A percentile compares a stretch with the other conserved stretches of the same genome.
phyloP scores from a whole-genome alignment of 352 stramenopile genomes.

The Aphanomyces stellatus region DNA sequence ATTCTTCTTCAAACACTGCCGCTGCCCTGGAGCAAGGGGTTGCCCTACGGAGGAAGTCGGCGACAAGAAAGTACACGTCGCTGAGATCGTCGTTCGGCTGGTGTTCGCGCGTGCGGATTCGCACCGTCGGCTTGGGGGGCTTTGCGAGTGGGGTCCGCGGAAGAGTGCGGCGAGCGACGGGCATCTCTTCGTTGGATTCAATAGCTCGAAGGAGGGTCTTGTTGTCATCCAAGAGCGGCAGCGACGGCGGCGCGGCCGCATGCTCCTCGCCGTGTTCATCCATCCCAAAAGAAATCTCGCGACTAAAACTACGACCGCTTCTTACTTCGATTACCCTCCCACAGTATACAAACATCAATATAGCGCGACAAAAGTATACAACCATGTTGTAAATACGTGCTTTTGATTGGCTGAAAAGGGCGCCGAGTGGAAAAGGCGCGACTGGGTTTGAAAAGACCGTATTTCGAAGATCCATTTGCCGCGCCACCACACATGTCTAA shows the following conservation, averaged over 20 bases:
- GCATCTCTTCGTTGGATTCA: no score
- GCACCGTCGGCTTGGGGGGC: no score
- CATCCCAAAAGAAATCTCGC: constrained; percentile 2
- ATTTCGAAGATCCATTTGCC: neutral
- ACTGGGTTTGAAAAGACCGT: neutral
- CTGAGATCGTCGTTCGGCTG: constrained; percentile 4
- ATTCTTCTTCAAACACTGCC: constrained; percentile 51
- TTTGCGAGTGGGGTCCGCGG: no score
- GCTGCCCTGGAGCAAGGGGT: constrained; percentile 55
- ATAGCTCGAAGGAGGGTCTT: no score
- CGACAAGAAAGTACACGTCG: constrained; percentile 81
- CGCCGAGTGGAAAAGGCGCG: neutral
- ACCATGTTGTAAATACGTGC: neutral
- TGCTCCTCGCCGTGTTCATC: neutral
- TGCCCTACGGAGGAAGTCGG: constrained; percentile 68
- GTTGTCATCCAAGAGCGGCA: neutral
- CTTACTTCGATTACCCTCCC: neutral
- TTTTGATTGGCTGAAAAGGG: neutral
- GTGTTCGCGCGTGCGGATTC: no score
- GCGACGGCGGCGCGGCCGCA: neutral
- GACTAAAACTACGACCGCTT: neutral
- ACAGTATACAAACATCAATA: constrained; percentile 4
- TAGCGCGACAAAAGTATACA: neutral
- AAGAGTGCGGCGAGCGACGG: no score
- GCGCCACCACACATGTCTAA: no score